Base-by-base conservation (phyloP, 306 rosid genomes). In the Begonia loranthoides region DNA sequence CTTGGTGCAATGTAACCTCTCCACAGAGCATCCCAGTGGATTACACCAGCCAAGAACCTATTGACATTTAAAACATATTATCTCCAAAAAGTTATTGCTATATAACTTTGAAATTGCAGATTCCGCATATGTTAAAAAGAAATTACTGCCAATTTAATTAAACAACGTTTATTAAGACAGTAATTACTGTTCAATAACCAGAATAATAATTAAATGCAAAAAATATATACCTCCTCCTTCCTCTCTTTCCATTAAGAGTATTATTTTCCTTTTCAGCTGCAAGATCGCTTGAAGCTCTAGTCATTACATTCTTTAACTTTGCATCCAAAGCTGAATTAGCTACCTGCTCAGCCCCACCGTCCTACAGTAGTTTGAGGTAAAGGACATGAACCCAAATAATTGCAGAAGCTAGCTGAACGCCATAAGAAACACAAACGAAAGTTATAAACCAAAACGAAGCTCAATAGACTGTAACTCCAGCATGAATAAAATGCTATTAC, bases 331-430 rank as follows among this genome's bases (percentile, higher is more conserved):
- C 79, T 66, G 76, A 46, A 59, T 70, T 77, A 66, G 72, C 65
- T 66, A 66, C 83, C 34, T 63, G 66, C 65, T 80, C 93, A 73
- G 66, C 76, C 78, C 83, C 80, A 67, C 75, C 96, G 65, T 92
- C 99, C 99, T 92, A 92, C 99, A 92, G 99, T 80, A 86, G 99
- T 92, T 86, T 80, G 99, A 92, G 99, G 99, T 72, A 92, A 92
- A 86, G 93, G 96, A 79, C 86, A 92, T 92, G 99, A 92, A 79
- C 99, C 99, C 96, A 86, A 86, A 92, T 86, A 82, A 90, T 90
- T 86, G 99, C 88, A 86, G 99, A 90, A 90, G 94, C 96, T 82
- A 79, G 93, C 99, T 92, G 96, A 92, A 69, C 61, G 80, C 82
- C 79, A 78, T 77, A 78, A 72, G 82, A 77, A 86, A 86, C 87